Evolutionary conservation across 2,329 filamentous ascomycete species (phyloP).

Genomic region (Neofusicoccum parvum): DNA sequence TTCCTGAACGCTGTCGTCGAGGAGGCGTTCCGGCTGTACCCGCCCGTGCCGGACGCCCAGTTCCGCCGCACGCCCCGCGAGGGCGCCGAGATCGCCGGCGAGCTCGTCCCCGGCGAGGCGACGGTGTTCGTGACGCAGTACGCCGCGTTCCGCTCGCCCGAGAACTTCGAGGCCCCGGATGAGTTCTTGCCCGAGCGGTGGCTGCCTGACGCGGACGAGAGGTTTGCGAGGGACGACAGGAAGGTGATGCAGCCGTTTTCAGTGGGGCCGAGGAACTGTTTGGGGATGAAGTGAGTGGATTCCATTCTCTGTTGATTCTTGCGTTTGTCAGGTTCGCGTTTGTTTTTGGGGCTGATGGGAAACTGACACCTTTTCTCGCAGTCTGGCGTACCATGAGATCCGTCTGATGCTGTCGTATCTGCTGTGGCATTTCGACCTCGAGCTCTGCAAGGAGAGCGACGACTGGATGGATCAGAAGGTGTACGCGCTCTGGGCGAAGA

Average conservation of each 20-base stretch:
- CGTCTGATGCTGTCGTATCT: slow-evolving; percentile 7
- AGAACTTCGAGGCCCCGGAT: slow-evolving; percentile 30
- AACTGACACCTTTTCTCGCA: neutral
- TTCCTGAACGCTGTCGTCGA: slow-evolving; percentile 34
- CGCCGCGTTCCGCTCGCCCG: slow-evolving; percentile 30
- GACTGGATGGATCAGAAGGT: slow-evolving; percentile 36
- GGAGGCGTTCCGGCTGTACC: slow-evolving; percentile 47
- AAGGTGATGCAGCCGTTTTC: slow-evolving; percentile 31
- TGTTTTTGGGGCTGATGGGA: neutral
- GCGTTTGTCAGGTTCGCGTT: no score
- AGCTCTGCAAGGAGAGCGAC: slow-evolving; percentile 36
- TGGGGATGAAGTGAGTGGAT: slow-evolving; percentile 34
- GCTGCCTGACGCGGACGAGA: slow-evolving; percentile 27
- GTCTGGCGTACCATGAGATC: slow-evolving; percentile 44
- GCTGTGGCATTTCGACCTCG: slow-evolving; percentile 41
- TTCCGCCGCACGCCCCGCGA: slow-evolving; percentile 30
- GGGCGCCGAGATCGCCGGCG: slow-evolving; percentile 30
- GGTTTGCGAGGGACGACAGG: slow-evolving; percentile 32
- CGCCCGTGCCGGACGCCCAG: slow-evolving; percentile 42
- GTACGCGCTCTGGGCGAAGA: slow-evolving; percentile 43
- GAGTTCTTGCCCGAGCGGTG: slow-evolving; percentile 37
- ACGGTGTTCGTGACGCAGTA: slow-evolving; percentile 19
- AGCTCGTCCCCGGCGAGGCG: slow-evolving; percentile 27
- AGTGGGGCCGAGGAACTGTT: slow-evolving; percentile 32
- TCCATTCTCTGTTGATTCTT: no score